phyloP scores from a whole-genome alignment of 306 rosid genomes.

The Luffa acutangula region DNA sequence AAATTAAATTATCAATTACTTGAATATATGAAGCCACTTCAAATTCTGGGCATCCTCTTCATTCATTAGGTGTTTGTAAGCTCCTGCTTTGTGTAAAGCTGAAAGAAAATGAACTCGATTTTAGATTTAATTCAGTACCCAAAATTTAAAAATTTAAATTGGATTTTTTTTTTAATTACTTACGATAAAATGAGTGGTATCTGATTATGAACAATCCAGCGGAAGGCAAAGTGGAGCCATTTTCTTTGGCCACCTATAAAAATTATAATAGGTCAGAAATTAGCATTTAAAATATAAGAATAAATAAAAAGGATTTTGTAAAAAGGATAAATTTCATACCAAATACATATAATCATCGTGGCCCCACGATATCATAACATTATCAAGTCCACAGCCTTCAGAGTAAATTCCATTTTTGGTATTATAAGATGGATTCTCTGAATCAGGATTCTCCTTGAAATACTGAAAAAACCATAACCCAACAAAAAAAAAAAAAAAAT shows the following conservation, averaged over 20 bases:
- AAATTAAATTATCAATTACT: conserved; percentile 15
- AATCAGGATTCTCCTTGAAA: conserved; percentile 46
- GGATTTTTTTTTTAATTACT: background rate
- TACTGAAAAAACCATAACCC: conserved; percentile 19
- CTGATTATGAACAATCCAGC: conserved; percentile 54
- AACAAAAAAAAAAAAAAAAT: background rate
- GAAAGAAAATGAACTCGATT: conserved; percentile 2
- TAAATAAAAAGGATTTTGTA: too few relatives aligned
- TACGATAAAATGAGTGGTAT: conserved; percentile 60
- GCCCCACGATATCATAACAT: conserved; percentile 55
- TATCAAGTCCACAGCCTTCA: conserved; percentile 45
- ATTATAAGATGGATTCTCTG: conserved; percentile 19
- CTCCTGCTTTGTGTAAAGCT: conserved; percentile 49
- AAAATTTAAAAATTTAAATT: background rate
- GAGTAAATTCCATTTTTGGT: conserved; percentile 37
- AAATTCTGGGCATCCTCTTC: conserved; percentile 42
- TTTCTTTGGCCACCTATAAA: conserved; percentile 53
- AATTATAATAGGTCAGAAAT: background rate
- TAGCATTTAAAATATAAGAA: too few relatives aligned
- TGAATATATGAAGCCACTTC: conserved; percentile 53
- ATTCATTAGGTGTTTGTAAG: conserved; percentile 48
- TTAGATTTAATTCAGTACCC: too few relatives aligned
- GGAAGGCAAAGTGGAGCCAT: conserved; percentile 33
- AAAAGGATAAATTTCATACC: conserved; percentile 17
- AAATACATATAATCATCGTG: conserved; percentile 65